Conservation (phyloP, 345 rosid genomes). For the Melaleuca quinquenervia region DNA sequence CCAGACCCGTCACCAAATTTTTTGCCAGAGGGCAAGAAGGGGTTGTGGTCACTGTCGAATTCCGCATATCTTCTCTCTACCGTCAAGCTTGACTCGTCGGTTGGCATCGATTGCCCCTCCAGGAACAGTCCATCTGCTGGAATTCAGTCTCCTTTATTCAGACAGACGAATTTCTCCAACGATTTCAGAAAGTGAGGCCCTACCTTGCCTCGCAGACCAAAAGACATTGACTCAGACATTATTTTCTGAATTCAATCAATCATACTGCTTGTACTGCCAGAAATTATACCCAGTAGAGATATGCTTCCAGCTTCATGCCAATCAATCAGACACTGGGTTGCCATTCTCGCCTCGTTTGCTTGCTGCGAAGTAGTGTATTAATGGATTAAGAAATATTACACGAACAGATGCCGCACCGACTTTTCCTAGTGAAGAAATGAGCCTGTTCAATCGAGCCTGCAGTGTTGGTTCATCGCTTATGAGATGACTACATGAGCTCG, state of each 20-base stretch:
- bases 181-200: constrained; percentile 40
- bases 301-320: constrained; percentile 56
- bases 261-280: constrained; percentile 40
- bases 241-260: constrained; percentile 37
- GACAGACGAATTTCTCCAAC: constrained; percentile 47
- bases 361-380: constrained; percentile 55
- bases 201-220: constrained; percentile 29
- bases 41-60: constrained; percentile 12
- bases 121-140: constrained; percentile 59
- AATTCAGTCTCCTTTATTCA: constrained; percentile 51
- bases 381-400: constrained; percentile 42
- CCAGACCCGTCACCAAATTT: constrained; percentile 41
- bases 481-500: constrained; percentile 42
- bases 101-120: constrained; percentile 28
- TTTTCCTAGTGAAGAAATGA: constrained; percentile 54
- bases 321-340: constrained; percentile 20
- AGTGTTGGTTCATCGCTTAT: constrained; percentile 46
- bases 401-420: constrained; percentile 50
- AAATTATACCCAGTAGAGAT: constrained; percentile 39
- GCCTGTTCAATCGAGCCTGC: constrained; percentile 44
- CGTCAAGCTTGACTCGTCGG: constrained; percentile 57
- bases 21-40: constrained; percentile 47
- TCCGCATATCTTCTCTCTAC: constrained; percentile 47
- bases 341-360: constrained; percentile 42
- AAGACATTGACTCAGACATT: constrained; percentile 42